Percentiles rank a stretch among this genome's conserved stretches.
phyloP scores from a whole-genome alignment of 768 basidiomycete genomes.

The Lentinula edodes region DNA sequence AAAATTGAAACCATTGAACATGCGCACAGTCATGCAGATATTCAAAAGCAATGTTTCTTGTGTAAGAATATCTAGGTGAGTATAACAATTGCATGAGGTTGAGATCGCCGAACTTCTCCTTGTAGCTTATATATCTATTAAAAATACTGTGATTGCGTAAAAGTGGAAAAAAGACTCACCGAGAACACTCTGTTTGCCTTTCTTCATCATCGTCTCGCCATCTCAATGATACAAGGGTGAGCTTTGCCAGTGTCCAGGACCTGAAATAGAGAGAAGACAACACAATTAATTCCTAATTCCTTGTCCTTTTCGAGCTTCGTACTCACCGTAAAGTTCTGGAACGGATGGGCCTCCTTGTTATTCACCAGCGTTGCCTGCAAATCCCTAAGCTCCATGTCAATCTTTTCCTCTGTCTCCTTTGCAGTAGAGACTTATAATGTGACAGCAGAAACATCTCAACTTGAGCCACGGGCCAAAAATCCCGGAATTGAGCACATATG shows the following conservation, averaged over 20 bases:
- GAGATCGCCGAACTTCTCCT: slow-evolving; percentile 11
- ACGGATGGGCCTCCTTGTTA: slow-evolving; percentile 95
- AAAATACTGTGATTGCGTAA: not conserved
- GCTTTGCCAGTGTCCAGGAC: slow-evolving; percentile 86
- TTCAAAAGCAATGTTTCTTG: not conserved
- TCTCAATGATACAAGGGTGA: slow-evolving; percentile 86
- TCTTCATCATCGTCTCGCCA: slow-evolving; percentile 91
- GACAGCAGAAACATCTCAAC: not conserved
- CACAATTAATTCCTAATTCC: slow-evolving; percentile 1
- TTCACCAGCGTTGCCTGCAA: slow-evolving; percentile 92
- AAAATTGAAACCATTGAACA: no score
- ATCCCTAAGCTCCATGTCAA: slow-evolving; percentile 85
- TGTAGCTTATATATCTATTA: not conserved
- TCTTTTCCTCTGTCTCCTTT: slow-evolving; percentile 83
- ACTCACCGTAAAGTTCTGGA: slow-evolving; percentile 92
- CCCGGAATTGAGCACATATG: slow-evolving; percentile 42
- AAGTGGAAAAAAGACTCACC: slow-evolving; percentile 39
- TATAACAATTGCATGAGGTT: slow-evolving; percentile 6
- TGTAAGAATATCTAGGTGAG: not conserved
- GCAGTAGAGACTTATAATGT: slow-evolving; percentile 76
- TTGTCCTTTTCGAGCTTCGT: not conserved
- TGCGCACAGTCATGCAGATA: not conserved
- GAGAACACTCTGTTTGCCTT: slow-evolving; percentile 98
- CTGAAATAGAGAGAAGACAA: slow-evolving; percentile 29
- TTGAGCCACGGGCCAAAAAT: slow-evolving; percentile 4